These are phyloP conservation scores for Pythium utonaiense DNA, from an alignment of 352 stramenopile species.

Conservation along the genomic window DNA sequence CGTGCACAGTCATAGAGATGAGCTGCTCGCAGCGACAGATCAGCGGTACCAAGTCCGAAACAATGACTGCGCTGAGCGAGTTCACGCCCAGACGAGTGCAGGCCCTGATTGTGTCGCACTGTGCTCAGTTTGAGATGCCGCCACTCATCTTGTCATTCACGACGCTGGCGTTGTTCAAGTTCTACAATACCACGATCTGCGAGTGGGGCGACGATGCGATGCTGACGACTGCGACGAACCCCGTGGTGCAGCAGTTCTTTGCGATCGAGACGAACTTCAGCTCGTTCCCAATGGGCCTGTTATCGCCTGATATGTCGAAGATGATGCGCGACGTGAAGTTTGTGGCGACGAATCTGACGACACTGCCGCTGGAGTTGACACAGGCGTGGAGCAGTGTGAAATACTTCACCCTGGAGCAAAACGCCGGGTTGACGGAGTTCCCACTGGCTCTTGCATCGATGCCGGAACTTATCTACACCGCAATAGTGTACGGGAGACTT, in stretches of 20 bases:
- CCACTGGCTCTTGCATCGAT: neutral
- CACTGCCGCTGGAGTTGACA: no score
- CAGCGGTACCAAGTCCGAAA: neutral
- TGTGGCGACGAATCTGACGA: no score
- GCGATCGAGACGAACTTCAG: slow-evolving; percentile 15
- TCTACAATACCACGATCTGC: slow-evolving; percentile 16
- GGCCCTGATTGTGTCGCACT: slow-evolving; percentile 12
- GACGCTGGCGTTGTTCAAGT: slow-evolving; percentile 6
- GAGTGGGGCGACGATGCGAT: slow-evolving; percentile 6
- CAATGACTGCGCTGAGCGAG: neutral
- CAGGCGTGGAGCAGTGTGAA: neutral
- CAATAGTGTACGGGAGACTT: neutral
- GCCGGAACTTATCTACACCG: neutral
- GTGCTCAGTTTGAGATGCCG: slow-evolving; percentile 1
- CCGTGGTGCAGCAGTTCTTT: slow-evolving; percentile 11
- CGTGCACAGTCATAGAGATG: neutral
- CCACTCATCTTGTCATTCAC: neutral
- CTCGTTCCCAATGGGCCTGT: slow-evolving; percentile 6
- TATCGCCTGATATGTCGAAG: no score
- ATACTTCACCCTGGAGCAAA: slow-evolving; percentile 2
- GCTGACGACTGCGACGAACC: neutral
- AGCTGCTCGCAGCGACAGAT: neutral
- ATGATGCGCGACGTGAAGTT: no score
- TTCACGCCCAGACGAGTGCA: neutral
- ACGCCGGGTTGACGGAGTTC: neutral